phyloP scores from a whole-genome alignment of 805 yeast genomes.

The Saturnispora dispora region DNA sequence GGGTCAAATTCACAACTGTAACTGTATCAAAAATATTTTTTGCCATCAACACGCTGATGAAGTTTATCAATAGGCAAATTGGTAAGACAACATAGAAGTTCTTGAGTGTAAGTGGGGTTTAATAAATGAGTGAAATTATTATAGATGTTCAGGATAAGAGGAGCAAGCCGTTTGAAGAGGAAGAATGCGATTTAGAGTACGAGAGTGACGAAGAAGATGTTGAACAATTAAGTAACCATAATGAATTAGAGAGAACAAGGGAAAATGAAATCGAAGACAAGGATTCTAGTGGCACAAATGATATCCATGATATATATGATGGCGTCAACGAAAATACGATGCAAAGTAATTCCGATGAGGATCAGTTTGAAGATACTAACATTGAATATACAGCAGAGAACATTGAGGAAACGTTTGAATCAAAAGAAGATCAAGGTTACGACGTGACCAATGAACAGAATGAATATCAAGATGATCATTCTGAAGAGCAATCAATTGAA shows the following conservation, averaged over 20 bases:
- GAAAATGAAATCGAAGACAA: slow-evolving; percentile 1
- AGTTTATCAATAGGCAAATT: neutral
- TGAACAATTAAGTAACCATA: neutral
- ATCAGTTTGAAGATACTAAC: slow-evolving; percentile 4
- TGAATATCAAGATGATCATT: neutral
- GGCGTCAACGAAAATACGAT: neutral
- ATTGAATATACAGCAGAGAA: neutral
- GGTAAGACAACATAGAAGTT: neutral
- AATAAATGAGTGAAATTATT: neutral
- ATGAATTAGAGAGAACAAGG: neutral
- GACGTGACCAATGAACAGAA: neutral
- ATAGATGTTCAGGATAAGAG: neutral
- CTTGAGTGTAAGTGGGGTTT: neutral
- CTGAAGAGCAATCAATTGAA: neutral
- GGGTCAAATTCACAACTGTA: neutral
- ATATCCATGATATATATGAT: neutral
- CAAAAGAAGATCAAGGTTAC: neutral
- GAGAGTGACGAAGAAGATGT: slow-evolving; percentile 23
- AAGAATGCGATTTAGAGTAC: slow-evolving; percentile 25
- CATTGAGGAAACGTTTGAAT: slow-evolving; percentile 3
- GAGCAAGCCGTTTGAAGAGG: neutral
- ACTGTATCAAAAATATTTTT: neutral
- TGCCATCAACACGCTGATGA: neutral
- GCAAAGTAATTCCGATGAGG: neutral
- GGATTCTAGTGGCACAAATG: neutral